These are phyloP conservation scores for Lepiota brunneoincarnata DNA, from an alignment of 768 basidiomycete genomes.

Conservation along the genomic window DNA sequence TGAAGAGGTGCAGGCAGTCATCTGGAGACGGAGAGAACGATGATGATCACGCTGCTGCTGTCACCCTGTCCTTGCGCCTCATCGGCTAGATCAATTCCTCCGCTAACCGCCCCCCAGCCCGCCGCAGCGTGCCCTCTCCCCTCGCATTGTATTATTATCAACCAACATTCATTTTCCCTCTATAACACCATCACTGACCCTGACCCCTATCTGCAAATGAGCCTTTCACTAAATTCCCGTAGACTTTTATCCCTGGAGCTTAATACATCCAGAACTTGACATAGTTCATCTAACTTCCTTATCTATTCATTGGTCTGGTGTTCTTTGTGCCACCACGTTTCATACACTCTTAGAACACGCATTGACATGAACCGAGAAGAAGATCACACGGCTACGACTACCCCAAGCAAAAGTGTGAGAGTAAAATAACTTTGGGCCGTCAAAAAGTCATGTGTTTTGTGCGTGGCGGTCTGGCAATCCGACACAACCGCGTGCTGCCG, in stretches of 20 bases:
- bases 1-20: neutral
- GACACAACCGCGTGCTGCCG: too few relatives aligned
- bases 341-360: too few relatives aligned
- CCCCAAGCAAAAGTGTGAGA: too few relatives aligned
- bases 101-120: neutral
- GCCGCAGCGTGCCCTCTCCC: neutral
- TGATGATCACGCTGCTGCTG: neutral
- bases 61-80: constrained; percentile 1
- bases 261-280: constrained; percentile 1
- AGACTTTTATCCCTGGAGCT: constrained; percentile 3
- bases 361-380: too few relatives aligned
- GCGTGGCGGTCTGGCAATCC: too few relatives aligned
- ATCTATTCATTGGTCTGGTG: too few relatives aligned
- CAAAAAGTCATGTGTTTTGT: too few relatives aligned
- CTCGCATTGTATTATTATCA: constrained; percentile 7
- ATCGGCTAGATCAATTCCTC: neutral
- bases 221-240: neutral
- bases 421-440: too few relatives aligned
- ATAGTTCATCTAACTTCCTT: too few relatives aligned
- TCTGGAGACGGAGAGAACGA: neutral
- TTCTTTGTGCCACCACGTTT: too few relatives aligned
- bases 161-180: neutral
- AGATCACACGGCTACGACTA: too few relatives aligned
- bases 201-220: neutral
- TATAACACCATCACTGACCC: neutral